Conservation (phyloP, 495 filamentous ascomycete species). For the Margaritispora aquatica region DNA sequence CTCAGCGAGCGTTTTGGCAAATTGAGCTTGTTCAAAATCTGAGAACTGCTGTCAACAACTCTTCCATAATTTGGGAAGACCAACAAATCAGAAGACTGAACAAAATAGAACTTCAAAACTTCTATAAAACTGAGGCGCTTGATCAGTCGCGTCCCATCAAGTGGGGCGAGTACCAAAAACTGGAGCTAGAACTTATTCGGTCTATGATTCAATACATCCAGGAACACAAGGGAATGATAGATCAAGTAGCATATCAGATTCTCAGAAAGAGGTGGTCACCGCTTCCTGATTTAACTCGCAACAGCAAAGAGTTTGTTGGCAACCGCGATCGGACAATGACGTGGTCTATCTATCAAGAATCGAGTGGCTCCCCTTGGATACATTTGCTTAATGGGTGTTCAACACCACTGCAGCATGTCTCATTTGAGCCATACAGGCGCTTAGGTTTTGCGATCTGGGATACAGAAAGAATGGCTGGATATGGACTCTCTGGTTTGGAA, state of each 20-base stretch:
- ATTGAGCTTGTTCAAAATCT: background rate
- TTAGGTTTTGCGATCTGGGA: background rate
- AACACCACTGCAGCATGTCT: background rate
- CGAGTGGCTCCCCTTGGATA: background rate
- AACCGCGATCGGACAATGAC: background rate
- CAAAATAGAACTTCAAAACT: background rate
- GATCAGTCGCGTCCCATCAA: background rate
- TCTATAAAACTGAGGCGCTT: background rate
- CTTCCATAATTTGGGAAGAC: background rate
- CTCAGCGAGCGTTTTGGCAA: background rate
- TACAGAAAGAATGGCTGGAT: background rate
- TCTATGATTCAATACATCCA: background rate
- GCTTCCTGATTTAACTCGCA: background rate
- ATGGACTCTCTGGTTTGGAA: too few relatives aligned
- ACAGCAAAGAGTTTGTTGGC: background rate
- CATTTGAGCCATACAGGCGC: background rate
- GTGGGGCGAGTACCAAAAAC: background rate
- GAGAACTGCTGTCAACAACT: background rate
- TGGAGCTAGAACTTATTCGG: background rate
- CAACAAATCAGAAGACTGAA: background rate
- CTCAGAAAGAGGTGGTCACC: background rate
- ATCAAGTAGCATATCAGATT: background rate
- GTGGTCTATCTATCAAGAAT: background rate
- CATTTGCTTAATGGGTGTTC: background rate
- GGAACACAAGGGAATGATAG: background rate